A percentile compares a stretch with the other conserved stretches of the same genome.
Conservation (phyloP, 352 stramenopile genomes). For the Peronospora farinosa region DNA sequence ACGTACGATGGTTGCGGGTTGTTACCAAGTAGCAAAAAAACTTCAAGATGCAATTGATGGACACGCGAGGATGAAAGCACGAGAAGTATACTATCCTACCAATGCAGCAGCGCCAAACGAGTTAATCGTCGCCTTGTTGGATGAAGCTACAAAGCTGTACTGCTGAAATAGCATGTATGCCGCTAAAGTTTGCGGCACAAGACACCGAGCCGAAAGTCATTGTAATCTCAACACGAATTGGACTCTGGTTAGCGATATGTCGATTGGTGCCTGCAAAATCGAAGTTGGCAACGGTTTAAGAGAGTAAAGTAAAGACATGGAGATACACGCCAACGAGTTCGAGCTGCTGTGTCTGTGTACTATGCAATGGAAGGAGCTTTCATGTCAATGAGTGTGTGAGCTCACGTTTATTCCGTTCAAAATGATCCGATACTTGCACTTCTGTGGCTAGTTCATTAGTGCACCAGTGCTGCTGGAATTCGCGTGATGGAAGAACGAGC, state of each 20-base stretch:
- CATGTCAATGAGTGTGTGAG: background rate
- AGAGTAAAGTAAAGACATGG: too few species aligned
- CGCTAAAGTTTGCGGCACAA: background rate
- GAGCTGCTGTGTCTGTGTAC: background rate
- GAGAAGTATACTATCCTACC: slow-evolving; percentile 4
- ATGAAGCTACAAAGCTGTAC: background rate
- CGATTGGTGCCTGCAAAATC: too few species aligned
- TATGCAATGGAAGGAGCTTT: background rate
- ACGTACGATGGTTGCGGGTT: slow-evolving; percentile 5
- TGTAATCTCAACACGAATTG: too few species aligned
- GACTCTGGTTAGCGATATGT: too few species aligned
- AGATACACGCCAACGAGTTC: background rate
- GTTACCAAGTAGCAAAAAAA: slow-evolving; percentile 6
- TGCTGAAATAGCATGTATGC: background rate
- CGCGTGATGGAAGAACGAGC: slow-evolving; percentile 35
- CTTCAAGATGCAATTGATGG: slow-evolving; percentile 16
- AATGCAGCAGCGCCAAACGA: slow-evolving; percentile 1
- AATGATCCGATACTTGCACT: background rate
- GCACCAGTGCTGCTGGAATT: slow-evolving; percentile 33
- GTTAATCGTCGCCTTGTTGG: slow-evolving; percentile 7
- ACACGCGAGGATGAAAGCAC: slow-evolving; percentile 5
- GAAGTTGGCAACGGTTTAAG: too few species aligned
- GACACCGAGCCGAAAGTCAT: background rate
- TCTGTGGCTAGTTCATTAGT: slow-evolving; percentile 12
- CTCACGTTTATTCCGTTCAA: background rate